phyloP scores from a whole-genome alignment of 257 asterid species.

The Plectranthus barbatus region DNA sequence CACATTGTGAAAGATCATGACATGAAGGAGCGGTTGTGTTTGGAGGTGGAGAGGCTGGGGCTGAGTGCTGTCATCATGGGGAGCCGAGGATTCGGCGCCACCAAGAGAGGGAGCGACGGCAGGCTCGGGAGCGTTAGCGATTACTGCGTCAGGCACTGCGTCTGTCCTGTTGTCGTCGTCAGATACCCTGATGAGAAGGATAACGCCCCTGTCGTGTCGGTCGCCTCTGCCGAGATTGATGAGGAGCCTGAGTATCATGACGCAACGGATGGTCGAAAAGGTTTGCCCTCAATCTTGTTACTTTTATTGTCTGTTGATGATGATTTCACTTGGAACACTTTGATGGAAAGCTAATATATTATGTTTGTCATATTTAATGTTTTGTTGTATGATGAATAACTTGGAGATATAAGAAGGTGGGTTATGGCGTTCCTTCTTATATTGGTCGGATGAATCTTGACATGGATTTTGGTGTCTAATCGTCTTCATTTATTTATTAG shows the following conservation, averaged over 20 bases:
- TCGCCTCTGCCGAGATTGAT: constrained; percentile 58
- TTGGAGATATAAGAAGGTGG: not conserved
- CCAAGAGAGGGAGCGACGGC: constrained; percentile 58
- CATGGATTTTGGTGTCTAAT: not conserved
- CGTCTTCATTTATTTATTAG: not conserved
- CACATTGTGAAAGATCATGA: constrained; percentile 96
- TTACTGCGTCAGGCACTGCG: constrained; percentile 94
- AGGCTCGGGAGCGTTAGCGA: constrained; percentile 95
- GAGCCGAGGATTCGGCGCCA: constrained; percentile 85
- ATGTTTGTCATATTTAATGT: not conserved
- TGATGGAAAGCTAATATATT: no score
- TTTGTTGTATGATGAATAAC: not conserved
- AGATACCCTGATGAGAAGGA: constrained; percentile 74
- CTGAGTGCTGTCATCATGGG: constrained; percentile 85
- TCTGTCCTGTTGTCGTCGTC: constrained; percentile 88
- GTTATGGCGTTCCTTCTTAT: not conserved
- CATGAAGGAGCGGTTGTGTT: constrained; percentile 47
- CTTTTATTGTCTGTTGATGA: no score
- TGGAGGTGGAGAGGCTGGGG: constrained; percentile 55
- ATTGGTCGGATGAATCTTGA: not conserved
- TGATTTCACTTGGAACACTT: no score
- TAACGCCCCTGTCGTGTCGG: constrained; percentile 42
- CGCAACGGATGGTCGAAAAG: no score
- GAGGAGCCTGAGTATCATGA: constrained; percentile 47
- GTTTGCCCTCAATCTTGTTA: no score